Evolutionary conservation across 495 filamentous ascomycete genomes (phyloP).

Genomic region (Neurospora sp.): DNA sequence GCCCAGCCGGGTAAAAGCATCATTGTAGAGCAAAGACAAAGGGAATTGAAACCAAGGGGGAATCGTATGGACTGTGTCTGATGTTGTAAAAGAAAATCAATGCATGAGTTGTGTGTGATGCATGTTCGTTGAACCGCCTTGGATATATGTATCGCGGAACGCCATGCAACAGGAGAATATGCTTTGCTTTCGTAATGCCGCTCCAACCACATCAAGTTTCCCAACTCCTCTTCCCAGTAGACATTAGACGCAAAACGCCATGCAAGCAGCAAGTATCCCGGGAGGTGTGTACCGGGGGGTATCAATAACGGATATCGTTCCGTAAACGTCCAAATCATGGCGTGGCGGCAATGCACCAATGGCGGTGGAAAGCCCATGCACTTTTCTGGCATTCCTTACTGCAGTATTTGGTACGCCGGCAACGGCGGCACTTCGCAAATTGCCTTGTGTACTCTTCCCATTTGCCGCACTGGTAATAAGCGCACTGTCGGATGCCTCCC

Average conservation of each 20-base stretch:
- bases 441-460: conserved; percentile 95
- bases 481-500: conserved; percentile 92
- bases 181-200: conserved; percentile 17
- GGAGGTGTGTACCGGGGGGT: conserved; percentile 23
- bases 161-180: conserved; percentile 20
- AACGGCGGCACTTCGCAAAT: conserved; percentile 95
- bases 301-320: conserved; percentile 22
- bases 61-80: neutral
- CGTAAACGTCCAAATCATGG: conserved; percentile 23
- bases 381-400: conserved; percentile 99
- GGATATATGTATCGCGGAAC: conserved; percentile 20
- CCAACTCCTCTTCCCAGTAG: conserved; percentile 13
- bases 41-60: neutral
- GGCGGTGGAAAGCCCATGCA: conserved; percentile 93
- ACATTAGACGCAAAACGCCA: conserved; percentile 27
- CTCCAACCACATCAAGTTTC: conserved; percentile 3
- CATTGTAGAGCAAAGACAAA: neutral
- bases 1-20: neutral
- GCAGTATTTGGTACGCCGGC: conserved; percentile 97
- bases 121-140: neutral
- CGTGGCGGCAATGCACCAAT: conserved; percentile 84
- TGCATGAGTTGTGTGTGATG: neutral
- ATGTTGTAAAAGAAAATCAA: neutral
- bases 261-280: conserved; percentile 20
- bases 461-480: conserved; percentile 93